phyloP scores from a whole-genome alignment of 176 grass and related monocot genomes.

The Rhynchospora pubera region DNA sequence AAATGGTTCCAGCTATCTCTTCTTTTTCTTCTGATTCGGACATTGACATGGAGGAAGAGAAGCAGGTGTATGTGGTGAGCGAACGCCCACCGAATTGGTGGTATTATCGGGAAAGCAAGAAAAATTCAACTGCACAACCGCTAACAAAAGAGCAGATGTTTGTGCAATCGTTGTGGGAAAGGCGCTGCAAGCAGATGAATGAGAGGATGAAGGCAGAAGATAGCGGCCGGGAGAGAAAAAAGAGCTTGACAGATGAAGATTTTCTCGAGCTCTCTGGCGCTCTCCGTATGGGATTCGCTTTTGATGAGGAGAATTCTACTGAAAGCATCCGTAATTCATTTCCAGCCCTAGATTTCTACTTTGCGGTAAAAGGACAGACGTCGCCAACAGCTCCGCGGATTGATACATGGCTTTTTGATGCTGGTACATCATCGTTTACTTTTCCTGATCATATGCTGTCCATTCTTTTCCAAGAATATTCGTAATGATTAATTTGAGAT shows the following conservation, averaged over 20 bases:
- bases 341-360: conserved; percentile 23
- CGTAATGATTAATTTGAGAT: neutral
- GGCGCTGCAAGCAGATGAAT: conserved; percentile 18
- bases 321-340: conserved; percentile 16
- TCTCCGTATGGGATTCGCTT: conserved; percentile 12
- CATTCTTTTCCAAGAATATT: neutral
- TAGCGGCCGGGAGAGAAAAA: neutral
- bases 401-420: conserved; percentile 19
- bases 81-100: conserved; percentile 15
- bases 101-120: conserved; percentile 22
- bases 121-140: neutral
- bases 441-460: neutral
- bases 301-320: conserved; percentile 16
- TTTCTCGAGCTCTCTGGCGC: conserved; percentile 15
- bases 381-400: conserved; percentile 5
- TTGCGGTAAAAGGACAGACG: conserved; percentile 21
- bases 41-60: conserved; percentile 17
- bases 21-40: neutral
- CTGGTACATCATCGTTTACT: neutral
- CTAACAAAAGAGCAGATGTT: conserved; percentile 14
- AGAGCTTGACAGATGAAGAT: conserved; percentile 23
- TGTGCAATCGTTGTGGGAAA: conserved; percentile 14
- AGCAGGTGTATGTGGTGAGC: conserved; percentile 7
- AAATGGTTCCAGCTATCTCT: conserved; percentile 11
- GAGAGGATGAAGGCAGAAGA: conserved; percentile 14